Percentiles rank a stretch among this genome's conserved stretches.
These are phyloP conservation scores for Clavulina sp. DNA, from an alignment of 768 basidiomycete genomes.

Conservation along the genomic window DNA sequence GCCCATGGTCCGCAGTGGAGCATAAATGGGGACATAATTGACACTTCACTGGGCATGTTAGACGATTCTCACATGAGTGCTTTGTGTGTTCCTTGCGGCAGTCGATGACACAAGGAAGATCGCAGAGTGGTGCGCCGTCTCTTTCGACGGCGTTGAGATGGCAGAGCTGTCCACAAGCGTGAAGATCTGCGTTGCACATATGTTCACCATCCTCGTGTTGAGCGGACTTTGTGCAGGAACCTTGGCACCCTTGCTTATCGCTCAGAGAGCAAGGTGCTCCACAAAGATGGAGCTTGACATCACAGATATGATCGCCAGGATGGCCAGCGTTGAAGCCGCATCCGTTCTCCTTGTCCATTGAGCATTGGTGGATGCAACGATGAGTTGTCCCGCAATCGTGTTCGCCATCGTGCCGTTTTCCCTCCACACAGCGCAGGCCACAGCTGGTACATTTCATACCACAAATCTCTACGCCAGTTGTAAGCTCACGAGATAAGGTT, in stretches of 20 bases:
- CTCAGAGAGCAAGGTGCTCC: constrained; percentile 31
- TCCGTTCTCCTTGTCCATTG: not conserved
- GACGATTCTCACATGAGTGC: constrained; percentile 3
- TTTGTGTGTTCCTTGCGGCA: constrained; percentile 8
- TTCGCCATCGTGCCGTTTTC: constrained; percentile 26
- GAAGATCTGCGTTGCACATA: not conserved
- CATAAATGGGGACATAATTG: constrained; percentile 3
- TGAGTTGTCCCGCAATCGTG: constrained; percentile 39
- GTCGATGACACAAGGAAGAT: constrained; percentile 21
- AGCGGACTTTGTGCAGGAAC: constrained; percentile 27
- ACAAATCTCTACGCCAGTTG: constrained; percentile 31
- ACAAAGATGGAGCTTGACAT: constrained; percentile 33
- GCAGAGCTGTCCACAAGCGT: not conserved
- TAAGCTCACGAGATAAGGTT: constrained; percentile 27
- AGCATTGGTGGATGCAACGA: constrained; percentile 18
- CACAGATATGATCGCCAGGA: constrained; percentile 33
- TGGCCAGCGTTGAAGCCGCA: constrained; percentile 36
- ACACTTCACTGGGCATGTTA: not conserved
- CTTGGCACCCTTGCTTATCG: constrained; percentile 34
- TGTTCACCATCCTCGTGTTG: not conserved
- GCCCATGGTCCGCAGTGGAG: not conserved
- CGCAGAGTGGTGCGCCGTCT: constrained; percentile 17
- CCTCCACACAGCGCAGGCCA: constrained; percentile 31
- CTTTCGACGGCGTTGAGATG: not conserved
- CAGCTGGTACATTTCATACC: constrained; percentile 30